Evolutionary conservation across 192 early-diverging fungal species (phyloP).

Genomic region (Gaertneriomyces sp.): DNA sequence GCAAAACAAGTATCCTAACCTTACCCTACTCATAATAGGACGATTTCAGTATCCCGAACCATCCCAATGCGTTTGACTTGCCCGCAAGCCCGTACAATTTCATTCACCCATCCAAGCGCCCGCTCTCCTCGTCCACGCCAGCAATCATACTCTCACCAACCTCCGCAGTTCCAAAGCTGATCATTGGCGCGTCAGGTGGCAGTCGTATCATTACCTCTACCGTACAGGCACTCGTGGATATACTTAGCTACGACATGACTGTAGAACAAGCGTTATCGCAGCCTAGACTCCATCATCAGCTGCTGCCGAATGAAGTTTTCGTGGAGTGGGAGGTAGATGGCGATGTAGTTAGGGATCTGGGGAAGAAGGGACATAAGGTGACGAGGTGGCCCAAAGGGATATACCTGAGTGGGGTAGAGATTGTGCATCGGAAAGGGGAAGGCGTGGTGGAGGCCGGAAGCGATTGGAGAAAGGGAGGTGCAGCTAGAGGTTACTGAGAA

Average conservation of each 20-base stretch:
- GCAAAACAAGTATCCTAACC: background rate
- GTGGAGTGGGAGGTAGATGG: conserved; percentile 26
- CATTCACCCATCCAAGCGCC: conserved; percentile 77
- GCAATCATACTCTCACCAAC: conserved; percentile 38
- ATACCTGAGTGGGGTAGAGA: conserved; percentile 35
- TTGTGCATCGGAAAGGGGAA: conserved; percentile 23
- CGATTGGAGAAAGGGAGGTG: conserved; percentile 42
- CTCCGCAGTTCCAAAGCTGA: conserved; percentile 43
- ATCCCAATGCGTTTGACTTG: conserved; percentile 65
- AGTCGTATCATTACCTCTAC: conserved; percentile 76
- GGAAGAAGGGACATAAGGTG: conserved; percentile 27
- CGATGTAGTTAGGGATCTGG: conserved; percentile 8
- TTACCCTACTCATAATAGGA: conserved; percentile 34
- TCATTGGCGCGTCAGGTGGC: conserved; percentile 78
- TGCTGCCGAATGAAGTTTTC: conserved; percentile 65
- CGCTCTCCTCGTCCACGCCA: conserved; percentile 66
- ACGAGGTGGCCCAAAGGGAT: conserved; percentile 17
- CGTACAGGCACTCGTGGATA: conserved; percentile 69
- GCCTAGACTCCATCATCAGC: conserved; percentile 86
- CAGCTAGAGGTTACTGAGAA: conserved; percentile 37
- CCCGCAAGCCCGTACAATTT: conserved; percentile 83
- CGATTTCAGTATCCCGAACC: conserved; percentile 71
- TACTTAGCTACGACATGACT: conserved; percentile 67
- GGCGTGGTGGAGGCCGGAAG: conserved; percentile 38
- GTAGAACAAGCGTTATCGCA: conserved; percentile 65